Evolutionary conservation across 192 early-diverging fungal species (phyloP).

Genomic region (Thoreauomyces humboldtii): DNA sequence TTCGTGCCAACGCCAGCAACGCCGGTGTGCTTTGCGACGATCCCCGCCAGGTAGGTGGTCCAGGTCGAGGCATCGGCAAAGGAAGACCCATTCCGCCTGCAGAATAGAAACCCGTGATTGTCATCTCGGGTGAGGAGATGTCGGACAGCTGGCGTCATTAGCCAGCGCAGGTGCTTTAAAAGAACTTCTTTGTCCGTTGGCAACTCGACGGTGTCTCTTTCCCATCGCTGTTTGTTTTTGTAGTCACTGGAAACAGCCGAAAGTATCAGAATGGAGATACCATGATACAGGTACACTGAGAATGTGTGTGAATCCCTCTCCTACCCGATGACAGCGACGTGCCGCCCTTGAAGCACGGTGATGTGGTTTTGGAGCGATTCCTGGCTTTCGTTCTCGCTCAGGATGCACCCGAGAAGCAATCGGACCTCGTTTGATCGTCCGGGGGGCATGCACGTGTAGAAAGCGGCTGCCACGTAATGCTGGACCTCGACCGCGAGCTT

Average conservation of each 20-base stretch:
- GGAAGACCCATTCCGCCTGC: background rate
- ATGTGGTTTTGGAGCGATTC: too few relatives aligned
- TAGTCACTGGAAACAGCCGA: conserved; percentile 6
- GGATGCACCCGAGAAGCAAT: conserved; percentile 8
- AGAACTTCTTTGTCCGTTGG: conserved; percentile 4
- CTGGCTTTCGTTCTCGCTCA: too few relatives aligned
- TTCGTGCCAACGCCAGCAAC: background rate
- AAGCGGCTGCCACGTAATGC: conserved; percentile 4
- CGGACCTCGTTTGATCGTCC: background rate
- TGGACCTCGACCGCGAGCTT: conserved; percentile 4
- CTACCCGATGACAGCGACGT: too few relatives aligned
- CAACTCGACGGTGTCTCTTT: conserved; percentile 7
- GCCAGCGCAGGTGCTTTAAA: conserved; percentile 3
- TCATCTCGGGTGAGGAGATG: background rate
- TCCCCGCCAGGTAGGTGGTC: background rate
- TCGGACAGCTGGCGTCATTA: conserved; percentile 2
- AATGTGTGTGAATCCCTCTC: too few relatives aligned
- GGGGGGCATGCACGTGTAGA: conserved; percentile 13
- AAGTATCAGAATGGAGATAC: background rate
- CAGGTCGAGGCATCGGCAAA: conserved; percentile 3
- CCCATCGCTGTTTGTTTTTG: conserved; percentile 9
- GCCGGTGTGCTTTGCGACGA: conserved; percentile 5
- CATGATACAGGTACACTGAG: too few relatives aligned
- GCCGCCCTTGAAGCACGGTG: too few relatives aligned
- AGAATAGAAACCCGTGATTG: conserved; percentile 12